Evolutionary conservation across 1,284 basidiomycete species (phyloP).

Genomic region (Irpex sp.): DNA sequence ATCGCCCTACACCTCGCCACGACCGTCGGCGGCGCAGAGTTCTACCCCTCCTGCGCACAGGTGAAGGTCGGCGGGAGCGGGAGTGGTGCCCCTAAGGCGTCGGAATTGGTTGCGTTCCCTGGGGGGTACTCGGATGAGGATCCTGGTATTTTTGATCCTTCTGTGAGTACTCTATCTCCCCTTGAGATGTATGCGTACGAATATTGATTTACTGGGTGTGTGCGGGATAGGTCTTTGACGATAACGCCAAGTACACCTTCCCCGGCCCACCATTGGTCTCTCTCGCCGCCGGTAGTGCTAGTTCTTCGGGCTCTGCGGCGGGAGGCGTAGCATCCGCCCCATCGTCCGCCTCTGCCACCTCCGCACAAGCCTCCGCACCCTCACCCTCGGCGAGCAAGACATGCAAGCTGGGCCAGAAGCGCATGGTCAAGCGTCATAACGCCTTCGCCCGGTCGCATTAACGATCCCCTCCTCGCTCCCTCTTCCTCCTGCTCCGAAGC

Average conservation of each 20-base stretch:
- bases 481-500: neutral
- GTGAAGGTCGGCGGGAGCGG: constrained; percentile 62
- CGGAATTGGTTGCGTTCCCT: constrained; percentile 68
- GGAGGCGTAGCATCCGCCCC: neutral
- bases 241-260: constrained; percentile 14
- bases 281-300: constrained; percentile 8
- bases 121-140: constrained; percentile 72
- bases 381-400: constrained; percentile 4
- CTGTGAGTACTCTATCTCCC: constrained; percentile 42
- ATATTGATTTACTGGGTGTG: neutral
- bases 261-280: constrained; percentile 14
- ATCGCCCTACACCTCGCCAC: constrained; percentile 73
- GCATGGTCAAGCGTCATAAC: constrained; percentile 15
- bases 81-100: constrained; percentile 53
- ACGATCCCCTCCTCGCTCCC: neutral
- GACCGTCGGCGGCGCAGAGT: constrained; percentile 66
- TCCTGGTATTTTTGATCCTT: constrained; percentile 62
- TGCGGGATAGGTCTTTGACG: constrained; percentile 8
- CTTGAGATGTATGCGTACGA: neutral
- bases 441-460: constrained; percentile 8
- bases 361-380: neutral
- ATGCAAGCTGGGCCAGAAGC: constrained; percentile 12
- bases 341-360: neutral
- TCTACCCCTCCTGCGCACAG: constrained; percentile 79
- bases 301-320: constrained; percentile 2